Conservation (phyloP, 2,329 filamentous ascomycete genomes). For the Phyllosticta ampelicida region DNA sequence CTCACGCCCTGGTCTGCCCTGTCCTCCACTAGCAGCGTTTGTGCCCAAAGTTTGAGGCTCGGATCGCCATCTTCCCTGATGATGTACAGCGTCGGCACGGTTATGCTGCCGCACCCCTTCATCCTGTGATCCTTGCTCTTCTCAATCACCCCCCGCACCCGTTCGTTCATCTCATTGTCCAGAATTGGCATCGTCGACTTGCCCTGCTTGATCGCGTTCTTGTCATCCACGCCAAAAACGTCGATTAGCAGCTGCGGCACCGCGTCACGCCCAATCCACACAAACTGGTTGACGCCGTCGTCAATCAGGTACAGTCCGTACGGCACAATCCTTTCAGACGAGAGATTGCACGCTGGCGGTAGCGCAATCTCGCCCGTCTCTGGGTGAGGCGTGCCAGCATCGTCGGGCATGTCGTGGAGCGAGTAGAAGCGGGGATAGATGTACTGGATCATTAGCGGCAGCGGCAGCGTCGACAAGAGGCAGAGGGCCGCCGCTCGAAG, state of each 20-base stretch:
- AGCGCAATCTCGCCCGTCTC: slow-evolving; percentile 82
- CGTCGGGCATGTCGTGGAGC: slow-evolving; percentile 92
- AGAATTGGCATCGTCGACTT: slow-evolving; percentile 79
- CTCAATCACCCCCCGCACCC: slow-evolving; percentile 76
- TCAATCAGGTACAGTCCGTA: slow-evolving; percentile 95
- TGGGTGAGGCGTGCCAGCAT: slow-evolving; percentile 73
- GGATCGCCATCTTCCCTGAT: slow-evolving; percentile 94
- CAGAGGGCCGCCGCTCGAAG: slow-evolving; percentile 87
- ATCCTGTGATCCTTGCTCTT: slow-evolving; percentile 85
- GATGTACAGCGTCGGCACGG: slow-evolving; percentile 85
- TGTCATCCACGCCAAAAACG: slow-evolving; percentile 81
- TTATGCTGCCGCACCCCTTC: slow-evolving; percentile 83
- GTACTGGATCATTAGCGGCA: slow-evolving; percentile 85
- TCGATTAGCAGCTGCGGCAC: slow-evolving; percentile 81
- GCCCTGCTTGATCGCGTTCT: slow-evolving; percentile 76
- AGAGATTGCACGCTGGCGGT: slow-evolving; percentile 74
- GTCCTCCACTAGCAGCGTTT: slow-evolving; percentile 91
- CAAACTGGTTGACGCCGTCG: slow-evolving; percentile 92
- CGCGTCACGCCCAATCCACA: slow-evolving; percentile 90
- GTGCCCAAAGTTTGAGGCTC: slow-evolving; percentile 89
- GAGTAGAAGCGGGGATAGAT: slow-evolving; percentile 60
- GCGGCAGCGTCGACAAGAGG: slow-evolving; percentile 82
- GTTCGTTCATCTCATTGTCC: slow-evolving; percentile 94
- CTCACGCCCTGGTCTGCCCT: slow-evolving; percentile 88
- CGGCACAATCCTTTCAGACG: slow-evolving; percentile 74